phyloP scores from a whole-genome alignment of 441 rosid species.

The Populus hybrid region DNA sequence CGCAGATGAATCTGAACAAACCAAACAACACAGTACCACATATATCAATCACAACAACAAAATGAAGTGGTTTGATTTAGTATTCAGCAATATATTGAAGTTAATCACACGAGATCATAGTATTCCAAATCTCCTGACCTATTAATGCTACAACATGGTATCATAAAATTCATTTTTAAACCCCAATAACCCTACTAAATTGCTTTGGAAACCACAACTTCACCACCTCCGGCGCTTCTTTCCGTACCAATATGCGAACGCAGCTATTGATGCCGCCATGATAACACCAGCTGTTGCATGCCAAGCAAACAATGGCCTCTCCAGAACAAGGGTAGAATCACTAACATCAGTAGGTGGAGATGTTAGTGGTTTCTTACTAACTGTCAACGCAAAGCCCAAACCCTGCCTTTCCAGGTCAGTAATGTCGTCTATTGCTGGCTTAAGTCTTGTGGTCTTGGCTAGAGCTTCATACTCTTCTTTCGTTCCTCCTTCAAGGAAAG shows the following conservation, averaged over 20 bases:
- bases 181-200: neutral
- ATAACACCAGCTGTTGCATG: conserved; percentile 71
- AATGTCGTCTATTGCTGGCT: conserved; percentile 52
- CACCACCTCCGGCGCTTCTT: conserved; percentile 86
- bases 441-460: conserved; percentile 59
- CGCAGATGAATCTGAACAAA: no score
- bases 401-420: conserved; percentile 63
- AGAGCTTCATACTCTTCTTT: conserved; percentile 86
- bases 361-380: conserved; percentile 36
- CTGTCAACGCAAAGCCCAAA: conserved; percentile 54
- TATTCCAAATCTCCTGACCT: conserved; percentile 12
- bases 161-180: neutral
- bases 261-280: conserved; percentile 75
- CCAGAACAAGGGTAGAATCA: conserved; percentile 36
- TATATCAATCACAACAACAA: neutral
- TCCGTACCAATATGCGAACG: conserved; percentile 87
- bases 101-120: neutral
- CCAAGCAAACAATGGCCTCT: conserved; percentile 52
- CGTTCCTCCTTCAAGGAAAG: conserved; percentile 95
- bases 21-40: no score
- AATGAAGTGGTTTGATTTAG: neutral
- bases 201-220: conserved; percentile 4
- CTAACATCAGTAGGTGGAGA: conserved; percentile 16
- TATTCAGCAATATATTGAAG: neutral
- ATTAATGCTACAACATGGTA: conserved; percentile 21